Conservation (phyloP, 2,329 filamentous ascomycete genomes). For the Clarireedia paspali region DNA sequence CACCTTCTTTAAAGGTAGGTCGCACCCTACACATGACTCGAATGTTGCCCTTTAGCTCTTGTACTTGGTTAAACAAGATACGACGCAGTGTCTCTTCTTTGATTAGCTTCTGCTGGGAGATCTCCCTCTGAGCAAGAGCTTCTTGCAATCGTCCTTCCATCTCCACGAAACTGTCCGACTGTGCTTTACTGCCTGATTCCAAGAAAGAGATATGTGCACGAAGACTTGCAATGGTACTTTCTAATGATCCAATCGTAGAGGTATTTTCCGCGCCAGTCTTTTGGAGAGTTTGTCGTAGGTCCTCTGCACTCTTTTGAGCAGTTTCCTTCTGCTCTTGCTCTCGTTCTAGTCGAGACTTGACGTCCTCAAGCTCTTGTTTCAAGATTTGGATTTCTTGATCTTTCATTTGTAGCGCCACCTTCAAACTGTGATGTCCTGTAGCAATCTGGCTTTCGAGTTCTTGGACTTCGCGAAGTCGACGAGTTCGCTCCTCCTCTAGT, state of each 20-base stretch:
- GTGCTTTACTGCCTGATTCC: slow-evolving; percentile 81
- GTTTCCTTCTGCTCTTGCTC: slow-evolving; percentile 45
- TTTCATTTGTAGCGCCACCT: slow-evolving; percentile 32
- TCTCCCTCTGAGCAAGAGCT: slow-evolving; percentile 60
- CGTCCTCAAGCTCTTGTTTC: slow-evolving; percentile 37
- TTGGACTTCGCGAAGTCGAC: slow-evolving; percentile 53
- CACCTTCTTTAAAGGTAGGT: slow-evolving; percentile 53
- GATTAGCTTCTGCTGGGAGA: slow-evolving; percentile 72
- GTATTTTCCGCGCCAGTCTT: slow-evolving; percentile 50
- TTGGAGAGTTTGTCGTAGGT: slow-evolving; percentile 29
- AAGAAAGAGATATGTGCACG: slow-evolving; percentile 81
- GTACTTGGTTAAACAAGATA: slow-evolving; percentile 93
- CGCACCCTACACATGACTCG: slow-evolving; percentile 95
- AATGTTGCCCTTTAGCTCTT: slow-evolving; percentile 97
- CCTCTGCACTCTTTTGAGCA: slow-evolving; percentile 42
- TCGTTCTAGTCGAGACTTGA: slow-evolving; percentile 46
- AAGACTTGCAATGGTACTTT: slow-evolving; percentile 67
- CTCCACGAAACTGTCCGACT: slow-evolving; percentile 75
- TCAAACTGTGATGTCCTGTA: slow-evolving; percentile 35
- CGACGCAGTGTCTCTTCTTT: slow-evolving; percentile 86
- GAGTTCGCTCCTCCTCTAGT: slow-evolving; percentile 55
- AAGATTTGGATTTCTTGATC: slow-evolving; percentile 47
- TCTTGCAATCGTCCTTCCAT: slow-evolving; percentile 77
- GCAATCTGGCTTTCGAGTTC: slow-evolving; percentile 49
- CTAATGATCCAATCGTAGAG: slow-evolving; percentile 57